These are phyloP conservation scores for Cladobotryum mycophilum DNA, from an alignment of 2,329 filamentous ascomycete genomes.

Conservation along the genomic window DNA sequence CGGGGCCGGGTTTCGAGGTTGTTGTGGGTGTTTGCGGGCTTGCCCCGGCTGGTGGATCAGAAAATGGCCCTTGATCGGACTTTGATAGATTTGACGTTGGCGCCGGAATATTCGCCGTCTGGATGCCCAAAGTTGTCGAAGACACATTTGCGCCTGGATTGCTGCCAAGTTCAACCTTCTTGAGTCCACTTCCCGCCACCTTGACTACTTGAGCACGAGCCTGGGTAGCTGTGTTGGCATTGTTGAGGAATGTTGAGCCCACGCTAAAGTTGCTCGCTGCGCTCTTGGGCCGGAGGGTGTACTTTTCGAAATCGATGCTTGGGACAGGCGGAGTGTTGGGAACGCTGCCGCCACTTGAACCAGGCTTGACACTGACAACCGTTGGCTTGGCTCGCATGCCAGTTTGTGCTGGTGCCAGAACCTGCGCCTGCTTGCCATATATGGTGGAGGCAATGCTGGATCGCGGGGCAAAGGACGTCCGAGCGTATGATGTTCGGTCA, in stretches of 20 bases:
- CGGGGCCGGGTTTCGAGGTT: not conserved
- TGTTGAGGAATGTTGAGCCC: slow-evolving; percentile 62
- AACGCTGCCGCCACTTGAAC: slow-evolving; percentile 46
- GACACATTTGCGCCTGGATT: slow-evolving; percentile 32
- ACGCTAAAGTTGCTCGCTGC: slow-evolving; percentile 57
- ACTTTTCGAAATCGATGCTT: slow-evolving; percentile 59
- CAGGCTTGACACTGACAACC: slow-evolving; percentile 84
- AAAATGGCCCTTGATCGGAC: slow-evolving; percentile 53
- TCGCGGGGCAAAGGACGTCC: slow-evolving; percentile 52
- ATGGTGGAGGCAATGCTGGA: slow-evolving; percentile 87
- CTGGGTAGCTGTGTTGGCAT: slow-evolving; percentile 52
- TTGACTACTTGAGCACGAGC: slow-evolving; percentile 55
- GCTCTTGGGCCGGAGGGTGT: slow-evolving; percentile 41
- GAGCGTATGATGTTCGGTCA: slow-evolving; percentile 56
- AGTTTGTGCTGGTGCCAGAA: slow-evolving; percentile 77
- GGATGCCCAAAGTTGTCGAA: slow-evolving; percentile 14
- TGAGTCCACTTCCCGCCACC: slow-evolving; percentile 42
- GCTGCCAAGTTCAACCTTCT: slow-evolving; percentile 37
- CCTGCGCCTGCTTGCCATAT: slow-evolving; percentile 83
- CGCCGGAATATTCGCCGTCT: not conserved
- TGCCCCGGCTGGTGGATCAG: slow-evolving; percentile 42
- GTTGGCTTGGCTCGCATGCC: slow-evolving; percentile 84
- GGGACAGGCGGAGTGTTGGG: slow-evolving; percentile 65
- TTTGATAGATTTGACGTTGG: slow-evolving; percentile 32
- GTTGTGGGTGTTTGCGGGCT: slow-evolving; percentile 13